phyloP scores from a whole-genome alignment of 176 grass and related monocot species.

The Saccharum officinarum region DNA sequence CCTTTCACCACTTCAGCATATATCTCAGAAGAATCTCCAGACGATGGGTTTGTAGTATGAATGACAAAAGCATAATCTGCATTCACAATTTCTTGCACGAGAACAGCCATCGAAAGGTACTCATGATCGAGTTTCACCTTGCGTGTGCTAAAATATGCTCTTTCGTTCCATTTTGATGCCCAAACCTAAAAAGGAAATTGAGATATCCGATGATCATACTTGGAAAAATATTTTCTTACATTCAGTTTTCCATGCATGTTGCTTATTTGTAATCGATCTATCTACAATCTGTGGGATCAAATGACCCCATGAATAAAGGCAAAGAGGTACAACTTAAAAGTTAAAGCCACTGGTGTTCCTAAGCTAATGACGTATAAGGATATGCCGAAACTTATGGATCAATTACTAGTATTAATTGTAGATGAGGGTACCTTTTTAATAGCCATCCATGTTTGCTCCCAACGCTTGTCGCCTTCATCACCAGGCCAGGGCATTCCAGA shows the following conservation, averaged over 20 bases:
- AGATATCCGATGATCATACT: slow-evolving; percentile 13
- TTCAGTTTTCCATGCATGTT: slow-evolving; percentile 21
- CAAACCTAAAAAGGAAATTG: slow-evolving; percentile 63
- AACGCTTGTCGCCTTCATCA: slow-evolving; percentile 78
- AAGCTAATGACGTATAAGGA: not conserved
- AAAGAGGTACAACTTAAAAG: not conserved
- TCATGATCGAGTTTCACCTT: slow-evolving; percentile 97
- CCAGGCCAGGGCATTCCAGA: slow-evolving; percentile 98
- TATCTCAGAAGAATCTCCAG: slow-evolving; percentile 90
- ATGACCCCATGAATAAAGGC: slow-evolving; percentile 5
- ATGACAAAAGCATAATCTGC: slow-evolving; percentile 99
- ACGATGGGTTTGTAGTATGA: slow-evolving; percentile 91
- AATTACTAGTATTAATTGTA: slow-evolving; percentile 20
- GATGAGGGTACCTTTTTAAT: slow-evolving; percentile 73
- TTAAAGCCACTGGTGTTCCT: slow-evolving; percentile 11
- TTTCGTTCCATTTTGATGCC: slow-evolving; percentile 99
- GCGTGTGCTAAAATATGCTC: slow-evolving; percentile 93
- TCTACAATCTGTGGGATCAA: slow-evolving; percentile 1
- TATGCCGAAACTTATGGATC: not conserved
- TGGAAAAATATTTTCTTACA: not conserved
- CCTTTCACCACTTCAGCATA: slow-evolving; percentile 99
- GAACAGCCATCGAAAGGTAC: slow-evolving; percentile 91
- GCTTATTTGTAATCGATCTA: slow-evolving; percentile 4
- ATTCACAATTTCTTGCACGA: slow-evolving; percentile 96
- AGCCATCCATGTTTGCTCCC: slow-evolving; percentile 93